Base-by-base conservation (phyloP, 768 basidiomycete genomes). In the Kwoniella europaea region DNA sequence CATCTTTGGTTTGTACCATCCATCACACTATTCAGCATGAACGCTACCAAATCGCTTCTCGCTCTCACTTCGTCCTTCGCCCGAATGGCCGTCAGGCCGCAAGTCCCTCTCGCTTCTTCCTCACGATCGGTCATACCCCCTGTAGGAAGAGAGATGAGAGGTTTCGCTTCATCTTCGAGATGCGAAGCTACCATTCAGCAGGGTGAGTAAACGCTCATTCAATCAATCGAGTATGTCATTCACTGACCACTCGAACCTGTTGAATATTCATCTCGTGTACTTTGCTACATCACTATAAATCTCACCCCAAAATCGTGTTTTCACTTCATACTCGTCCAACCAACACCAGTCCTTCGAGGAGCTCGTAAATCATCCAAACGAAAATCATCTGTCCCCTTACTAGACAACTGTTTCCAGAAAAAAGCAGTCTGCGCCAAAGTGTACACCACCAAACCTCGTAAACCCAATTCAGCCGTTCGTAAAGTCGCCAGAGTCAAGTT, bases 401-500 rank as follows among this genome's bases (percentile, higher is more conserved):
- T 99, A 18, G 86, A 91, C 64, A 86, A 83, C 27, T 90, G 88
- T 79, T 92, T 91, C 7, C 95, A 98, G 85, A 89, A 89, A 78
- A 97, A 97, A 81, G 97, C 92, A 58, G 94, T 99, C 71, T 92
- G 92, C 83, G 89, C 91, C 52, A 89, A 90, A 73, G 84, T 86
- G 13, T 86, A 84, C 79, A 92, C 90, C 63, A 88, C 88, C 74
- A 92, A 90, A 77, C 97, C 97, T 24, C 97, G 94, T 87, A 99
- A 99, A 82, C 97, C 97, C 73, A 99, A 99, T 84, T 98, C 96
- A 12, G 95, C 95, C 46, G 94, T 97, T 81, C 92, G 97, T 71
- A 98, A 98, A 86, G 93, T 98, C 67, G 94, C 94, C 55, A 88
- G 92, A 77, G 90, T 99, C 75, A 96, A 96, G 86, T 86, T 99